phyloP scores from a whole-genome alignment of 2,329 filamentous ascomycete species.

The Kalmusia sp. region DNA sequence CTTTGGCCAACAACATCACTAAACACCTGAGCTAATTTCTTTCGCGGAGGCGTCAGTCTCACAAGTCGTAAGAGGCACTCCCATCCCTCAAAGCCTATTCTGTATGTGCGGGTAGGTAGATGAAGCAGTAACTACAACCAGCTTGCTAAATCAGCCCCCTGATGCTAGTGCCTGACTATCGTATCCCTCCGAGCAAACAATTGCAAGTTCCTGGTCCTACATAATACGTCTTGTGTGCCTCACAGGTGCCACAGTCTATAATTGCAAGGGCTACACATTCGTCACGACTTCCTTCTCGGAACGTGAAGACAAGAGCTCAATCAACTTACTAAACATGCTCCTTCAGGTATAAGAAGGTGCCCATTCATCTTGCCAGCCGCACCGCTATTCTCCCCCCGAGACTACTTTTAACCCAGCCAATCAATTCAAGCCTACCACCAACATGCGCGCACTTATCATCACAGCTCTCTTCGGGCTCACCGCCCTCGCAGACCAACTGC shows the following conservation, averaged over 20 bases:
- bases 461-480: slow-evolving; percentile 23
- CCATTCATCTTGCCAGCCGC: background rate
- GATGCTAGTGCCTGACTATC: background rate
- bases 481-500: slow-evolving; percentile 17
- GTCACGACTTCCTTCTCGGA: slow-evolving; percentile 1
- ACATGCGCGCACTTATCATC: slow-evolving; percentile 33
- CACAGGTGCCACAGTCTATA: slow-evolving; percentile 15
- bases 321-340: background rate
- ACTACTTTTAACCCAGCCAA: background rate
- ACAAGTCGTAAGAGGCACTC: background rate
- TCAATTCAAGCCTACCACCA: slow-evolving; percentile 2
- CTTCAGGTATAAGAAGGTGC: background rate
- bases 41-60: background rate
- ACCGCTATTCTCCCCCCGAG: background rate
- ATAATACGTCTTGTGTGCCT: background rate
- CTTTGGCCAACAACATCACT: background rate
- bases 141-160: background rate
- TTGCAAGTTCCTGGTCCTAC: background rate
- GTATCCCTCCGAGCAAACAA: background rate
- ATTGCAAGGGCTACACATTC: slow-evolving; percentile 16
- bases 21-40: background rate
- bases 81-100: background rate
- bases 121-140: slow-evolving; percentile 2
- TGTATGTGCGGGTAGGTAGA: background rate
- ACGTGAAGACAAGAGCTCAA: background rate